Evolutionary conservation across 805 yeast genomes (phyloP).

Genomic region (Hyphopichia homilentoma): DNA sequence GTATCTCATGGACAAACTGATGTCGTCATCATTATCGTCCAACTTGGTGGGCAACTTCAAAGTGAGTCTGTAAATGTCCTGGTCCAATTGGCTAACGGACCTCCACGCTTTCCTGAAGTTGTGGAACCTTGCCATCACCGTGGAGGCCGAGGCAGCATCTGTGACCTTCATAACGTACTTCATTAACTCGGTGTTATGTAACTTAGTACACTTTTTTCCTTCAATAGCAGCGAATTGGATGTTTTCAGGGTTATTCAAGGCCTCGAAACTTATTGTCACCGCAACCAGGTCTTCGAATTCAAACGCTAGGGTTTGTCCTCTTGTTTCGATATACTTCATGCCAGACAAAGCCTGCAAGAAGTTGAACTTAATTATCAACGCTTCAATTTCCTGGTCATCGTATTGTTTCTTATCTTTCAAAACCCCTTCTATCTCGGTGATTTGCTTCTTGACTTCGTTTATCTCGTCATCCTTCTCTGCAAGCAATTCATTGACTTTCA

Average conservation of each 20-base stretch:
- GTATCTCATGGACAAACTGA: conserved; percentile 13
- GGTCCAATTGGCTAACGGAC: conserved; percentile 18
- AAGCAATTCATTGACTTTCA: conserved; percentile 8
- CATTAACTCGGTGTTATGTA: neutral
- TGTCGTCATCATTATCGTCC: conserved; percentile 3
- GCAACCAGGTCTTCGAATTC: conserved; percentile 10
- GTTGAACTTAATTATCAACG: conserved; percentile 16
- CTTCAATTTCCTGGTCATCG: conserved; percentile 16
- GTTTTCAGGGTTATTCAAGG: conserved; percentile 1
- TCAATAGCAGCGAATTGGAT: neutral
- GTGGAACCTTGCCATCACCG: conserved; percentile 14
- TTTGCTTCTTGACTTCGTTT: conserved; percentile 7
- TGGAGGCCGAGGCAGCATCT: neutral
- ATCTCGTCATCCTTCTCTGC: conserved; percentile 8
- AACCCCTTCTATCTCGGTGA: conserved; percentile 7
- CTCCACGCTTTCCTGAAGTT: conserved; percentile 16
- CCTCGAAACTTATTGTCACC: conserved; percentile 8
- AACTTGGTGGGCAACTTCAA: conserved; percentile 24
- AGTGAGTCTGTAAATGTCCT: conserved; percentile 26
- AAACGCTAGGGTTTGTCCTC: conserved; percentile 8
- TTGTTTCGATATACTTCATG: conserved; percentile 13
- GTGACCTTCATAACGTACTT: neutral
- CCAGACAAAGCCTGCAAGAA: conserved; percentile 24
- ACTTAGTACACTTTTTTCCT: too few relatives aligned
- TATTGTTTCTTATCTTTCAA: conserved; percentile 14